A percentile compares a stretch with the other conserved stretches of the same genome.
Conservation (phyloP, 352 stramenopile genomes). For the Plasmopara muralis region DNA sequence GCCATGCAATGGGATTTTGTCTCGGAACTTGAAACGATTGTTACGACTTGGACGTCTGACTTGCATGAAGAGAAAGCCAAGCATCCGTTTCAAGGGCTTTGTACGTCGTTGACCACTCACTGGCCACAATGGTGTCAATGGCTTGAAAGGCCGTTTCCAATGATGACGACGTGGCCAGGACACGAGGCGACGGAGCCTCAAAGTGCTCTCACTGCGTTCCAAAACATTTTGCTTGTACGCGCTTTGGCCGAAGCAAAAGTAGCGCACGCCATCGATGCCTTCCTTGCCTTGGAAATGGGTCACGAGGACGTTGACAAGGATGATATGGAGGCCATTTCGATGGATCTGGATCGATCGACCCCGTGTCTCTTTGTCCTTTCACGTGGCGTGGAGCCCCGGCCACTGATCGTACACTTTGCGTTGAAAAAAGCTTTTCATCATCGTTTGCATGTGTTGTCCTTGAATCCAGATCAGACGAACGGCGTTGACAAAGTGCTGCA, state of each 20-base stretch:
- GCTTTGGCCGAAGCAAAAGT: slow-evolving; percentile 88
- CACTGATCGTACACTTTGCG: slow-evolving; percentile 89
- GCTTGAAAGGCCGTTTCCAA: slow-evolving; percentile 27
- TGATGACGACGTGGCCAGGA: no score
- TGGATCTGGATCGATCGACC: slow-evolving; percentile 86
- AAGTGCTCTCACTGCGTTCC: slow-evolving; percentile 46
- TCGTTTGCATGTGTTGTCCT: slow-evolving; percentile 86
- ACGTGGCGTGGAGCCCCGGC: slow-evolving; percentile 76
- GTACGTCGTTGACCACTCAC: slow-evolving; percentile 44
- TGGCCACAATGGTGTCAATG: slow-evolving; percentile 61
- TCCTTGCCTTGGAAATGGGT: slow-evolving; percentile 87
- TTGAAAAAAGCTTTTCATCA: slow-evolving; percentile 89
- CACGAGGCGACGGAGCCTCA: no score
- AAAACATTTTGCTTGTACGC: slow-evolving; percentile 71
- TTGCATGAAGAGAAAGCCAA: slow-evolving; percentile 7
- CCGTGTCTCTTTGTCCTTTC: slow-evolving; percentile 93
- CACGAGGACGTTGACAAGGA: slow-evolving; percentile 70
- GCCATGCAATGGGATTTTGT: slow-evolving; percentile 82
- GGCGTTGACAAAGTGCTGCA: slow-evolving; percentile 89
- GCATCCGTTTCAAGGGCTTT: slow-evolving; percentile 55
- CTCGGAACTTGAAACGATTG: slow-evolving; percentile 60
- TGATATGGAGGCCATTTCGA: slow-evolving; percentile 92
- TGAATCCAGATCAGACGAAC: slow-evolving; percentile 90
- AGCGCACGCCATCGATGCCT: slow-evolving; percentile 70
- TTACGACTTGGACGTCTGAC: slow-evolving; percentile 22